Conservation (phyloP, 768 basidiomycete species). For the Naganishia onofrii region DNA sequence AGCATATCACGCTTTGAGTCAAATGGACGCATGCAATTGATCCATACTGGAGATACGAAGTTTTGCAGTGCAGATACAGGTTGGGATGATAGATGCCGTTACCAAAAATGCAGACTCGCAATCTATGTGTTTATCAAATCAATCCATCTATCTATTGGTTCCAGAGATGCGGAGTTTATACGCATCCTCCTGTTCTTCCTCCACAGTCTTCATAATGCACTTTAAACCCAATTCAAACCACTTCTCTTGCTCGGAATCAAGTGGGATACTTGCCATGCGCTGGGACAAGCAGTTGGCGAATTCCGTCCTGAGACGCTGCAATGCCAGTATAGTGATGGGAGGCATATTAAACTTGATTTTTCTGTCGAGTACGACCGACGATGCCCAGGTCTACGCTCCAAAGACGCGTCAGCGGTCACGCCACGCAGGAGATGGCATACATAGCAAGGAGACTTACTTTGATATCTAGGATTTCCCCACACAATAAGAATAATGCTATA, state of each 20-base stretch:
- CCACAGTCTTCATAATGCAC: slow-evolving; percentile 36
- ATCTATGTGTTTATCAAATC: not conserved
- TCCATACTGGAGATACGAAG: not conserved
- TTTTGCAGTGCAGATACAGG: not conserved
- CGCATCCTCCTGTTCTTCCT: slow-evolving; percentile 19
- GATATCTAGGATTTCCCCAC: slow-evolving; percentile 79
- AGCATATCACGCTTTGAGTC: not conserved
- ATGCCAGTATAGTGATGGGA: slow-evolving; percentile 71
- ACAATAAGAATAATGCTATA: slow-evolving; percentile 72
- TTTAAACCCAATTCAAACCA: slow-evolving; percentile 74
- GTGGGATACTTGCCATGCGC: slow-evolving; percentile 64
- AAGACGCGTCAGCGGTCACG: slow-evolving; percentile 10
- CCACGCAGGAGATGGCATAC: not conserved
- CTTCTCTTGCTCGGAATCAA: slow-evolving; percentile 61
- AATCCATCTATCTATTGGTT: not conserved
- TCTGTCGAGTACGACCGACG: slow-evolving; percentile 73
- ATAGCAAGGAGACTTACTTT: slow-evolving; percentile 58
- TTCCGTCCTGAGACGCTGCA: slow-evolving; percentile 73
- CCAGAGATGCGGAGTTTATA: slow-evolving; percentile 19
- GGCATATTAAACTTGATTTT: slow-evolving; percentile 72
- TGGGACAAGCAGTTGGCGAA: slow-evolving; percentile 60
- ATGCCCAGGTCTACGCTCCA: slow-evolving; percentile 63
- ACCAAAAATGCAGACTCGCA: not conserved
- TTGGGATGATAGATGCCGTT: not conserved
- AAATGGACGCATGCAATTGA: not conserved